Evolutionary conservation across 2,329 filamentous ascomycete genomes (phyloP), one percentile per base, ranked within the genome.

Genomic region (Colletotrichum sp.): DNA sequence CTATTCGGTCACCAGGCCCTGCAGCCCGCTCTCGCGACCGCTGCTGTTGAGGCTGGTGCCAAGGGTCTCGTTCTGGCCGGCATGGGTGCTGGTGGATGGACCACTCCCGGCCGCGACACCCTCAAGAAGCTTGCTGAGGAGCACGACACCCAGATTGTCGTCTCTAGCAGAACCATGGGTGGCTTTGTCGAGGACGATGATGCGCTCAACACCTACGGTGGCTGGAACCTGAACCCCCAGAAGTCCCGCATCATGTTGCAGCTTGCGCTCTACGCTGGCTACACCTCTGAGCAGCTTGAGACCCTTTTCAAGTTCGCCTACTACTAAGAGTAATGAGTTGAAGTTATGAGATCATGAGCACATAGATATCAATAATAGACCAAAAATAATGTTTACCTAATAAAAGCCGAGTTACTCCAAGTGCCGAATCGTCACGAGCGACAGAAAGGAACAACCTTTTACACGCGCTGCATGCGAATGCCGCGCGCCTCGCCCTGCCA

Each of bases 21-120:
- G 79, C 84, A 88, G 76, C 83, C 87, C 24, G 80, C 81, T 21
- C 83, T 91, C 3, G 87, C 90, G 56, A 81, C 85, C 30, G 85
- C 87, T 0, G 87, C 89, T 4, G 84, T 89, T n/a, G 83, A 82
- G 2, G 84, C 82, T 8, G 90, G 90, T 3, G 89, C 90, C 0
- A 80, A 87, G 75, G 91, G 91, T 2, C 84, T 92, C 12, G 88
- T 92, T 2, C 88, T 88, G 26, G 90, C 90, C 0, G 90, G 90
- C 8, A 85, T 90, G 43, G 90, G 90, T 2, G 89, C 89, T 4
- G 90, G 90, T 8, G 87, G 88, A 2, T 87, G 89, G 82, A 86
- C 85, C 5, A 81, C 81, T 0, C 79, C 79, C 2, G 88, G 86
- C 18, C 77, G 78, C 5, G 76, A 81, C 21, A 87, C 85, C 26